Evolutionary conservation across 768 basidiomycete species (phyloP).

Genomic region (Amanita inopinata): DNA sequence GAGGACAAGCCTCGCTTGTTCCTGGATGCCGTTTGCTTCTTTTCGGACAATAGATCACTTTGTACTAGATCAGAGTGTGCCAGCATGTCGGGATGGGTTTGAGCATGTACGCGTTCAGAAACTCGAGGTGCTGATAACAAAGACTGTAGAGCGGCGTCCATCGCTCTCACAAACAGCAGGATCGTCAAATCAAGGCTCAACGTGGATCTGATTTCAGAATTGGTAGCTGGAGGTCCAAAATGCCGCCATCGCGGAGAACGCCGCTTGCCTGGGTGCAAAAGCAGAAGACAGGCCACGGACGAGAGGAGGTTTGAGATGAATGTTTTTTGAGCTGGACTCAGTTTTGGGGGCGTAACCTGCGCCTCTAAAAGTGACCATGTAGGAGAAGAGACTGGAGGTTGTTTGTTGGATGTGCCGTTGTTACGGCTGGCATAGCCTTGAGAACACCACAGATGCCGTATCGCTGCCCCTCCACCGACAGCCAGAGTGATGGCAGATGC

Average conservation of each 20-base stretch:
- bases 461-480: slow-evolving; percentile 51
- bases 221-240: slow-evolving; percentile 18
- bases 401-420: background rate
- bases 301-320: slow-evolving; percentile 52
- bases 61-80: slow-evolving; percentile 14
- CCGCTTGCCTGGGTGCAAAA: slow-evolving; percentile 43
- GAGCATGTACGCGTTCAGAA: background rate
- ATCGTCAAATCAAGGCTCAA: slow-evolving; percentile 63
- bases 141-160: slow-evolving; percentile 51
- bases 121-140: slow-evolving; percentile 28
- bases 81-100: background rate
- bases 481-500: slow-evolving; percentile 58
- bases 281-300: slow-evolving; percentile 43
- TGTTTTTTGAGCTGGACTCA: slow-evolving; percentile 36
- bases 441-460: slow-evolving; percentile 35
- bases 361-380: background rate
- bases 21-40: slow-evolving; percentile 20
- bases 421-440: background rate
- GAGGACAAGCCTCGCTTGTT: slow-evolving; percentile 25
- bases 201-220: slow-evolving; percentile 13
- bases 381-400: background rate
- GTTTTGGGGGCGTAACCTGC: background rate
- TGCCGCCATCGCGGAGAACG: slow-evolving; percentile 21
- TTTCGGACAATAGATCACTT: slow-evolving; percentile 18
- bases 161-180: slow-evolving; percentile 56